A percentile compares a stretch with the other conserved stretches of the same genome.
phyloP scores from a whole-genome alignment of 495 filamentous ascomycete genomes.

The Xylaria sp. region DNA sequence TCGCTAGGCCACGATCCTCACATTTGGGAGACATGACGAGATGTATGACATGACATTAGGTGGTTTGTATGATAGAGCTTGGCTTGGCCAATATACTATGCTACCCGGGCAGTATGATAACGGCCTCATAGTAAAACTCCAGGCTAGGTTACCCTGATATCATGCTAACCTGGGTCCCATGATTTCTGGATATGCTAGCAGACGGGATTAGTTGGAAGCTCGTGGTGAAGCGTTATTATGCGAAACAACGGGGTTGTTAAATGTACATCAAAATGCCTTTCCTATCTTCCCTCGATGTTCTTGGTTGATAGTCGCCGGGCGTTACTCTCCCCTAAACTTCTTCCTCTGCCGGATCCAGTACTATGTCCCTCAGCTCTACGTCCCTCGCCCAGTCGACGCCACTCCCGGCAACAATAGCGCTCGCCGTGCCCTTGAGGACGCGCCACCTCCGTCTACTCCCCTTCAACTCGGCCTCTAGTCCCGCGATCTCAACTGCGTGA shows the following conservation, averaged over 20 bases:
- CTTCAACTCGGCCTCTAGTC: slow-evolving; percentile 62
- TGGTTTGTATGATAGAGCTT: background rate
- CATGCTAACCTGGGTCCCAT: background rate
- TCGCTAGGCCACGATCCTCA: background rate
- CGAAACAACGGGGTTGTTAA: background rate
- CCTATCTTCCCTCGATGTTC: background rate
- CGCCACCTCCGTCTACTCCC: slow-evolving; percentile 69
- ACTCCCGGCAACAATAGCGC: slow-evolving; percentile 79
- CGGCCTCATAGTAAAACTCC: background rate
- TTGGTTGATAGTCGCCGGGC: background rate
- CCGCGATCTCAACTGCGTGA: slow-evolving; percentile 59
- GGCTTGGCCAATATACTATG: background rate
- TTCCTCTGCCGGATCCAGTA: slow-evolving; percentile 73
- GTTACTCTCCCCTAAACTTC: slow-evolving; percentile 30
- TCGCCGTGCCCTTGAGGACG: slow-evolving; percentile 75
- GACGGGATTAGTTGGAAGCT: background rate
- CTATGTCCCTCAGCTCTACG: slow-evolving; percentile 70
- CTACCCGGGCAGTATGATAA: background rate
- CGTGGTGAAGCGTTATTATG: background rate
- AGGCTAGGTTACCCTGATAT: background rate
- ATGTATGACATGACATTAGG: background rate
- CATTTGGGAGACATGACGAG: background rate
- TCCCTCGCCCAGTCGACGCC: slow-evolving; percentile 84
- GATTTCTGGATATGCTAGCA: background rate
- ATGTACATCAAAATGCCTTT: background rate